These are phyloP conservation scores for Rhododendron henanense DNA, from an alignment of 148 eudicot genomes.

Conservation along the genomic window DNA sequence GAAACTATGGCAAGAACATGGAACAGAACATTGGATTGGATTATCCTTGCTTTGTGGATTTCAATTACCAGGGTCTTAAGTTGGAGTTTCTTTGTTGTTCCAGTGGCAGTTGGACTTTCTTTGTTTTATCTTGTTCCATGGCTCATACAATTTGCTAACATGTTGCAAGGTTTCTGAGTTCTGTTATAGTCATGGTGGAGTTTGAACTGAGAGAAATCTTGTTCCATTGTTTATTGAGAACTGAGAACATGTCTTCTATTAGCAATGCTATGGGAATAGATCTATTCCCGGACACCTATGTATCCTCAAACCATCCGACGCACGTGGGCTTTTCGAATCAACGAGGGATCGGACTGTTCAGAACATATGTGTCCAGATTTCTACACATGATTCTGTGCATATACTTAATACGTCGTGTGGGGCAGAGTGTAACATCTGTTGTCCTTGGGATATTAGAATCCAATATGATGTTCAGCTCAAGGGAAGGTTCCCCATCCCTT, in stretches of 20 bases:
- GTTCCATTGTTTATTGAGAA: neutral
- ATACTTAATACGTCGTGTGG: neutral
- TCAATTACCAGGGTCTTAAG: neutral
- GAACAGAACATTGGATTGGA: neutral
- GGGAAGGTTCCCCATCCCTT: neutral
- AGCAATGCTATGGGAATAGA: neutral
- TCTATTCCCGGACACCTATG: neutral
- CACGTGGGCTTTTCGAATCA: neutral
- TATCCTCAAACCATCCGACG: neutral
- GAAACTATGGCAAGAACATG: neutral
- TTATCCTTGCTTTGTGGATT: neutral
- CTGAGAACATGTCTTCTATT: too few relatives aligned
- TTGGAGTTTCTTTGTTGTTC: neutral
- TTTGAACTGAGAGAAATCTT: too few relatives aligned
- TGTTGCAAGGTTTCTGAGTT: too few relatives aligned
- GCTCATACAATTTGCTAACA: too few relatives aligned
- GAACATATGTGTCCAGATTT: neutral
- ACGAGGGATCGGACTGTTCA: neutral
- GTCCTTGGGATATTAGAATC: neutral
- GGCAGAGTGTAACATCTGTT: neutral
- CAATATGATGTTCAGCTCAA: neutral
- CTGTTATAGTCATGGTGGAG: too few relatives aligned
- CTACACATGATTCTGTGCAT: neutral
- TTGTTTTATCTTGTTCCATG: neutral
- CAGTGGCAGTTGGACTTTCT: neutral